A percentile compares a stretch with the other conserved stretches of the same genome.
phyloP scores from a whole-genome alignment of 2,329 filamentous ascomycete genomes.

The Calonectria leucothoes region DNA sequence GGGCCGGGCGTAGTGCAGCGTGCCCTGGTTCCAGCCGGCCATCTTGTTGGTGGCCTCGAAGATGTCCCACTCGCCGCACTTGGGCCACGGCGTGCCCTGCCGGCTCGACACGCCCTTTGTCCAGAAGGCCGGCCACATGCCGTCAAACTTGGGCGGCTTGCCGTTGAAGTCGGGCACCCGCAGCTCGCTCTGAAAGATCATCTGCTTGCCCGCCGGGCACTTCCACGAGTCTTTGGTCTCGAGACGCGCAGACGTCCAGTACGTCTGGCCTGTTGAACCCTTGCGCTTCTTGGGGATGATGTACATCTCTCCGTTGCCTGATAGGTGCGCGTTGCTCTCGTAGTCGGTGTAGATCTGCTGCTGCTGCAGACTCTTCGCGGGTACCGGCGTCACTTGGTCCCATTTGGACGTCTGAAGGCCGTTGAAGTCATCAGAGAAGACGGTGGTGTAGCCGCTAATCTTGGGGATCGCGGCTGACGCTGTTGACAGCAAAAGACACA shows the following conservation, averaged over 20 bases:
- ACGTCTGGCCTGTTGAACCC: not conserved
- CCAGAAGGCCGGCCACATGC: conserved; percentile 2
- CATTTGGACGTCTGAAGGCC: not conserved
- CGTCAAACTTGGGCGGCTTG: not conserved
- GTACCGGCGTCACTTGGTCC: not conserved
- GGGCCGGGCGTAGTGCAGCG: not conserved
- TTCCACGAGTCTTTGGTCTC: not conserved
- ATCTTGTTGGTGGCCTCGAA: conserved; percentile 6
- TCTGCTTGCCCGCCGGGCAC: not conserved
- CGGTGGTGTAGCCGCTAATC: not conserved
- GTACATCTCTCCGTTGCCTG: not conserved
- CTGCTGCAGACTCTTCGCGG: not conserved
- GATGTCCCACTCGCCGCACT: conserved; percentile 14
- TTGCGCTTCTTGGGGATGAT: not conserved
- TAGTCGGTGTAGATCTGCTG: not conserved
- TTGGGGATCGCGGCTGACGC: not conserved
- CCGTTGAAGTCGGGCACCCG: not conserved
- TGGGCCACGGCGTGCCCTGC: not conserved
- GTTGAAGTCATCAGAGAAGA: conserved; percentile 4
- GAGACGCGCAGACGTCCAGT: not conserved
- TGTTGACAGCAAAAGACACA: not conserved
- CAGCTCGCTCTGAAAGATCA: conserved; percentile 7
- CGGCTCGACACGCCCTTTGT: not conserved
- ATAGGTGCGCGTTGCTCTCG: not conserved
- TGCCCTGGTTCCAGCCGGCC: conserved; percentile 1